Evolutionary conservation across 148 eudicot species (phyloP), one percentile per base, ranked within the genome.

Genomic region (Euryodendron excelsum): DNA sequence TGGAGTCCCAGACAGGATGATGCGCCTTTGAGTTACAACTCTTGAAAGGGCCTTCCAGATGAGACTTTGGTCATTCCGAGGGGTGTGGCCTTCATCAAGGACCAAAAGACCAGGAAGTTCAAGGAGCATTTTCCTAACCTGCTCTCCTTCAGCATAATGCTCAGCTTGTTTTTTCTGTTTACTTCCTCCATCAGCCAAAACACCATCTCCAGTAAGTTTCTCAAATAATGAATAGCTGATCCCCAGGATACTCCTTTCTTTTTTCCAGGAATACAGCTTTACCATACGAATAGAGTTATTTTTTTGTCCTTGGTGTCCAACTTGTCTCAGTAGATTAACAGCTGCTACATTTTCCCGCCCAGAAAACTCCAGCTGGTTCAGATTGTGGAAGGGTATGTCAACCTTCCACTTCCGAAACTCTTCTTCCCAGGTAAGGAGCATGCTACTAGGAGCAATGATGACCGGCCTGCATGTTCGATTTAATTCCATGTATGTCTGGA

Each of bases 1-100:
- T 0, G 98, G 98, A 39, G 99, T 93, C 33, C 99, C 99, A 0
- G 99, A 93, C 1, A 96, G 88, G 56, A 96, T 88, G 63, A 96
- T 83, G 3, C 90, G 79, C 74, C 79, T 88, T 44, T 86, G 75
- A 12, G 99, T 96, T 63, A 78, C 25, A 12, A 90, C 91, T 28
- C 85, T 80, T 1, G 81, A 83, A n/a, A 93, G 72, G 5, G 80
- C 87, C 41, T 86, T 87, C 88, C 88, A 96, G 27, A 93, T 89
- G 12, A 44, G 70, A 47, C 92, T 88, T 12, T 66, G 68, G 1
- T 86, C 81, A 39, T 89, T 96, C 14, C 98, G 88, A 6, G 99
- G 95, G 2, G 89, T 96, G 78, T 96, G 99, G 1, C 95, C 93
- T 78, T 93, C 94, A 73, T 93, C 96, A 3, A 93, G 86, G 55